Percentiles rank a stretch among this genome's conserved stretches.
Evolutionary conservation across 768 basidiomycete species (phyloP).

Genomic region (Boletus tomentosulus): DNA sequence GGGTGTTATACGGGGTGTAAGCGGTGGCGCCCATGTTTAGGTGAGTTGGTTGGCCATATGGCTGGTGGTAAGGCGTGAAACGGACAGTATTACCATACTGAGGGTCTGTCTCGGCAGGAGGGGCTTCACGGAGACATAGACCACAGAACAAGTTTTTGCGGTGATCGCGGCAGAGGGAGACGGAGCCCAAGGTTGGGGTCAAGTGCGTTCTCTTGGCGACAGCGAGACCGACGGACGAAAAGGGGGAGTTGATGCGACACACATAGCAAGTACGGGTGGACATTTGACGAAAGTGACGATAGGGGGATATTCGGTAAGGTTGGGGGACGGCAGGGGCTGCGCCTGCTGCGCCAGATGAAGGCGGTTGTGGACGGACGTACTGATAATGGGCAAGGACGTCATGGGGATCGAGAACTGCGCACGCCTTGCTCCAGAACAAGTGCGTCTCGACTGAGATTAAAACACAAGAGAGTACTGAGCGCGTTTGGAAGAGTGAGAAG

Average conservation of each 20-base stretch:
- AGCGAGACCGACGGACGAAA: slow-evolving; percentile 46
- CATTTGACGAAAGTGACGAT: slow-evolving; percentile 62
- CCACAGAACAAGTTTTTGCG: slow-evolving; percentile 61
- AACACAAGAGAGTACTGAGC: slow-evolving; percentile 6
- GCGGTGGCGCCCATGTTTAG: slow-evolving; percentile 20
- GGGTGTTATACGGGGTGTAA: slow-evolving; percentile 23
- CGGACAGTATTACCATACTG: slow-evolving; percentile 31
- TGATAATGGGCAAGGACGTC: slow-evolving; percentile 50
- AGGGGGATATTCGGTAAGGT: slow-evolving; percentile 43
- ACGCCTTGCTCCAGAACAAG: slow-evolving; percentile 66
- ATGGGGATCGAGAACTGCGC: slow-evolving; percentile 56
- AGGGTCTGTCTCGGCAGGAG: slow-evolving; percentile 39
- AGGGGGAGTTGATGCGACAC: slow-evolving; percentile 66
- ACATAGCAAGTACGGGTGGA: slow-evolving; percentile 52
- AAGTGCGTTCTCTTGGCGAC: slow-evolving; percentile 43
- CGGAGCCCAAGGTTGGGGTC: slow-evolving; percentile 41
- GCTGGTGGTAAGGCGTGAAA: slow-evolving; percentile 31
- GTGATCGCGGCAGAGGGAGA: slow-evolving; percentile 62
- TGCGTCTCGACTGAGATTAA: slow-evolving; percentile 57
- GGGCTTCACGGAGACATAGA: slow-evolving; percentile 63
- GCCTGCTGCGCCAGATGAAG: slow-evolving; percentile 21
- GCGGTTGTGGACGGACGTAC: slow-evolving; percentile 39
- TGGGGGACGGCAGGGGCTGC: slow-evolving; percentile 34
- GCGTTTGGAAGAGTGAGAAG: neutral
- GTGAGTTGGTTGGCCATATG: slow-evolving; percentile 21